These are phyloP conservation scores for Colletotrichum navitas DNA, from an alignment of 2,329 filamentous ascomycete species.

Conservation along the genomic window DNA sequence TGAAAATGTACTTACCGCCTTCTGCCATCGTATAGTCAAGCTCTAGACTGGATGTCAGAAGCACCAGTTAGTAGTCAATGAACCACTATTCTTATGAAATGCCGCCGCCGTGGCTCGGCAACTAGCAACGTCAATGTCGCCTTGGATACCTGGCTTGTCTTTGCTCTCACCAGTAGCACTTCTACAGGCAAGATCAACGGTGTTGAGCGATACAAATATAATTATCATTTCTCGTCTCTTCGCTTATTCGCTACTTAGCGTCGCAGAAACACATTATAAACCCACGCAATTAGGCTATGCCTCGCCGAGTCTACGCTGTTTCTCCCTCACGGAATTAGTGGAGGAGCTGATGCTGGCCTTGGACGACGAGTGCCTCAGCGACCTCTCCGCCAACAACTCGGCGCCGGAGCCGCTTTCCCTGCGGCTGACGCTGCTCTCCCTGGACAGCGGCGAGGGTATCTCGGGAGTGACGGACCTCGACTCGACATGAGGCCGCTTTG, in stretches of 20 bases:
- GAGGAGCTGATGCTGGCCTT: slow-evolving; percentile 37
- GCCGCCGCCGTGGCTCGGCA: not conserved
- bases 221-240: slow-evolving; percentile 35
- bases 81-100: not conserved
- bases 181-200: too few species aligned
- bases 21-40: not conserved
- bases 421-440: slow-evolving; percentile 57
- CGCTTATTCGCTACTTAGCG: slow-evolving; percentile 20
- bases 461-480: slow-evolving; percentile 68
- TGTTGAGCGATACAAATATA: not conserved
- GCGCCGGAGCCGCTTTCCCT: slow-evolving; percentile 31
- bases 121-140: not conserved
- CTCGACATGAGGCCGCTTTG: slow-evolving; percentile 60
- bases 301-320: slow-evolving; percentile 34
- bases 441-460: slow-evolving; percentile 65
- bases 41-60: not conserved
- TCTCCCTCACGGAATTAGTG: slow-evolving; percentile 32
- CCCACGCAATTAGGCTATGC: slow-evolving; percentile 22
- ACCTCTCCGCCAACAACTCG: slow-evolving; percentile 29
- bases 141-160: not conserved
- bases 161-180: not conserved
- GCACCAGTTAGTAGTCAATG: not conserved
- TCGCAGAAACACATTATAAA: slow-evolving; percentile 33
- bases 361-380: slow-evolving; percentile 38
- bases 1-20: not conserved